These are phyloP conservation scores for Insectozyma bohioensis DNA, from an alignment of 1,139 yeast genomes.

Conservation along the genomic window DNA sequence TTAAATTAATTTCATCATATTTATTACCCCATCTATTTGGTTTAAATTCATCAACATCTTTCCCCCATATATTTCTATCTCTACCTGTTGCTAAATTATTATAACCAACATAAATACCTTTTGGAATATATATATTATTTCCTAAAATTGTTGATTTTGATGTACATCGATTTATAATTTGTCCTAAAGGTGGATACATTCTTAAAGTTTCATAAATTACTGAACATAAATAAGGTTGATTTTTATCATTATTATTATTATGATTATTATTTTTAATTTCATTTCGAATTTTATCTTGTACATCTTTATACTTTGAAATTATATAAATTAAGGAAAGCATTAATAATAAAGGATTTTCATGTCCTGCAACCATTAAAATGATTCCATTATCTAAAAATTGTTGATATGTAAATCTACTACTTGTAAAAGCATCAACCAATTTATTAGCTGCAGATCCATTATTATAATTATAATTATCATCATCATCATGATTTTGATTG, in stretches of 20 bases:
- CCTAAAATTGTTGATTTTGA: conserved; percentile 40
- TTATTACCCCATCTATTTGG: conserved; percentile 61
- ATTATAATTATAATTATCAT: conserved; percentile 7
- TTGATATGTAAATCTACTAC: conserved; percentile 36
- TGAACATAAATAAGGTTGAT: conserved; percentile 21
- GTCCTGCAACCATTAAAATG: conserved; percentile 60
- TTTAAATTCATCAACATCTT: conserved; percentile 43
- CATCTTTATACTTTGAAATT: conserved; percentile 37
- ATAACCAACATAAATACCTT: conserved; percentile 57
- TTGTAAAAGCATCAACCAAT: conserved; percentile 37
- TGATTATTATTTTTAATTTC: conserved; percentile 17
- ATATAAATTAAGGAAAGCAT: conserved; percentile 49
- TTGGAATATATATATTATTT: conserved; percentile 45
- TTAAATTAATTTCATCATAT: conserved; percentile 32
- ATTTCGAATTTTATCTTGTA: conserved; percentile 37
- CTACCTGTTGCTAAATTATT: conserved; percentile 58
- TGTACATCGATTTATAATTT: conserved; percentile 54
- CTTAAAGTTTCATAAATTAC: conserved; percentile 54
- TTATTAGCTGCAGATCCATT: conserved; percentile 24
- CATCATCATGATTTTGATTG: too few relatives aligned
- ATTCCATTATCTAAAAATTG: conserved; percentile 60
- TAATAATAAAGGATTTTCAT: conserved; percentile 60
- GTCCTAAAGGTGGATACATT: conserved; percentile 58
- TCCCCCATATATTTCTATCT: conserved; percentile 50
- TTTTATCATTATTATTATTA: conserved; percentile 4